Evolutionary conservation across 2,329 filamentous ascomycete genomes (phyloP).

Genomic region (Trichophyton simii): DNA sequence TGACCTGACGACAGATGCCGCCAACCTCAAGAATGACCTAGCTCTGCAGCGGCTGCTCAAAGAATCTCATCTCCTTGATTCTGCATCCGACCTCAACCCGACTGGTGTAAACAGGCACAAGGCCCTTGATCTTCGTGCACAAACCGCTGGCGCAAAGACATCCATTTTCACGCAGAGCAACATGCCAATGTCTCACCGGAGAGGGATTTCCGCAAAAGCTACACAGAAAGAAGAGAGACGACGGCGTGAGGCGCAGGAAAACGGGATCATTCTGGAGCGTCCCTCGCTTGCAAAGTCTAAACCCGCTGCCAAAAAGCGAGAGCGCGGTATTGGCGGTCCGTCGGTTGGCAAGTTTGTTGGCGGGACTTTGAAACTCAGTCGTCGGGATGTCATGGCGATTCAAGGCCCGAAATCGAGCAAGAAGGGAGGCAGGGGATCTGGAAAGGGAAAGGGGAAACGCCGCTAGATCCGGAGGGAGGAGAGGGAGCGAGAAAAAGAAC

Average conservation of each 20-base stretch:
- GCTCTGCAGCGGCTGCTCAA: constrained; percentile 79
- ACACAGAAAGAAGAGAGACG: constrained; percentile 55
- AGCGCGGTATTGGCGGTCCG: constrained; percentile 59
- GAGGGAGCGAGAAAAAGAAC: background rate
- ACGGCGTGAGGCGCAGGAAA: constrained; percentile 70
- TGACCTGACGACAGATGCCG: constrained; percentile 43
- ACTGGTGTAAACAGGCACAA: constrained; percentile 65
- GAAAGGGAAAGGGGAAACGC: constrained; percentile 5
- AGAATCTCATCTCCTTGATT: constrained; percentile 86
- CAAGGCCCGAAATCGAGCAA: constrained; percentile 35
- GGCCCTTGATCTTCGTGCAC: constrained; percentile 71
- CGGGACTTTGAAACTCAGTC: constrained; percentile 66
- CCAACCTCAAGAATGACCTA: constrained; percentile 79
- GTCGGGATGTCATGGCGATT: constrained; percentile 61
- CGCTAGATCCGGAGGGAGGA: background rate
- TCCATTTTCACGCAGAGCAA: constrained; percentile 66
- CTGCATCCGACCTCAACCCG: constrained; percentile 69
- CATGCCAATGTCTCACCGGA: constrained; percentile 79
- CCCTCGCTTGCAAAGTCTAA: constrained; percentile 25
- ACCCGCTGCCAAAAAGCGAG: constrained; percentile 34
- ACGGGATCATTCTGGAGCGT: constrained; percentile 74
- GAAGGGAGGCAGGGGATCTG: constrained; percentile 11
- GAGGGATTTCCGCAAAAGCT: constrained; percentile 65
- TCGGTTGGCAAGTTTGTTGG: constrained; percentile 68
- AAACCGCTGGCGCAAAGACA: constrained; percentile 63